phyloP scores from a whole-genome alignment of 148 eudicot species.

The Fagopyrum tataricum region DNA sequence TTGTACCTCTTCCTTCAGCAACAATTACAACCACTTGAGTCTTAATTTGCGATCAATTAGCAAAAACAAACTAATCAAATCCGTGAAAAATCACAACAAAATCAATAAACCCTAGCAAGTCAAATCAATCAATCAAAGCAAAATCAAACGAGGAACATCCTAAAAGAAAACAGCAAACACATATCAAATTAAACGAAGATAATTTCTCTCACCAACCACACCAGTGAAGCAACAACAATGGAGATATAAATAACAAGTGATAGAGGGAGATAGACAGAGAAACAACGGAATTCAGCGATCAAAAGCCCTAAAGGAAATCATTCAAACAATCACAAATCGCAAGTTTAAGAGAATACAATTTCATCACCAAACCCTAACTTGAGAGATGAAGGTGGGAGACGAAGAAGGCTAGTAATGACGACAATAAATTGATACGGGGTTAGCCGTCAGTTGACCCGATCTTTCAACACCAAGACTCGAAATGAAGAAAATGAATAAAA shows the following conservation, averaged over 20 bases:
- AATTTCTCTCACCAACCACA: conserved; percentile 4
- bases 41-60: conserved; percentile 3
- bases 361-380: too few relatives aligned
- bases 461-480: too few relatives aligned
- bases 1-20: too few relatives aligned
- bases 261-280: neutral
- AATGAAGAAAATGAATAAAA: too few relatives aligned
- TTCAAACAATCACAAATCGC: too few relatives aligned
- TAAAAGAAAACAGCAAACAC: neutral
- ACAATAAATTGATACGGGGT: too few relatives aligned
- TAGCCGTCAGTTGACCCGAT: too few relatives aligned
- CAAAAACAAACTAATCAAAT: conserved; percentile 5
- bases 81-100: neutral
- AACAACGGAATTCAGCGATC: too few relatives aligned
- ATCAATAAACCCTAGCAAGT: neutral
- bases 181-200: neutral
- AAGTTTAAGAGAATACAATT: too few relatives aligned
- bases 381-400: too few relatives aligned
- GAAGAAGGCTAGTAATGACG: too few relatives aligned
- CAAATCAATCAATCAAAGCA: neutral
- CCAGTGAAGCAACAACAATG: neutral
- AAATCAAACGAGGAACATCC: neutral
- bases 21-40: neutral
- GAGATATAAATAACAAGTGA: neutral
- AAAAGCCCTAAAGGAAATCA: too few relatives aligned